Evolutionary conservation across 2,329 filamentous ascomycete genomes (phyloP).

Genomic region (Sporothrix brunneoviolacea): DNA sequence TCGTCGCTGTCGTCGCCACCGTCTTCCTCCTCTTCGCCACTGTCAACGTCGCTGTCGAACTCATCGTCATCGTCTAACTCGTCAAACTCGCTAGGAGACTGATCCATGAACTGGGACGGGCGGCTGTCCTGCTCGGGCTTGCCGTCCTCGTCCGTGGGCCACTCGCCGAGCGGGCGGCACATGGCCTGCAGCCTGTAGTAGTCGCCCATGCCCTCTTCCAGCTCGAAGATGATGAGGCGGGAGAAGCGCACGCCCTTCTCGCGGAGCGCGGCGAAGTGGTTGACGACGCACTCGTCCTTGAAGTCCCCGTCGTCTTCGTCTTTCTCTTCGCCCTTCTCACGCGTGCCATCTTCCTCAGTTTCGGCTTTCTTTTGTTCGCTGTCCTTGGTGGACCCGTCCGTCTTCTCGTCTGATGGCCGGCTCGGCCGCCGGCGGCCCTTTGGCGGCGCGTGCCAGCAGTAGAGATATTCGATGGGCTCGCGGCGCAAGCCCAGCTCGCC

Average conservation of each 20-base stretch:
- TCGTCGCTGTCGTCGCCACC: neutral
- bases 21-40: neutral
- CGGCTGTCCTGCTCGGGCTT: constrained; percentile 5
- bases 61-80: constrained; percentile 15
- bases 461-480: constrained; percentile 1
- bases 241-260: constrained; percentile 14
- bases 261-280: constrained; percentile 8
- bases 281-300: constrained; percentile 19
- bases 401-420: neutral
- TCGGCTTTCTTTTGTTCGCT: neutral
- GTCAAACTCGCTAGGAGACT: too few relatives aligned
- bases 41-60: constrained; percentile 12
- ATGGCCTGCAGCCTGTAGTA: neutral
- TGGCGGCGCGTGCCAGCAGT: constrained; percentile 15
- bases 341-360: neutral
- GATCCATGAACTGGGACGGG: too few relatives aligned
- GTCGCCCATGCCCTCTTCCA: neutral
- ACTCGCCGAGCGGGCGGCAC: constrained; percentile 9
- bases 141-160: constrained; percentile 12
- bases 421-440: neutral
- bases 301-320: neutral
- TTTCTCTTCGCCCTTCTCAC: neutral
- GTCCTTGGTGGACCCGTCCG: neutral
- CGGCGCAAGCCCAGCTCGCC: neutral
- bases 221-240: constrained; percentile 15